These are phyloP conservation scores for Mucor piriformis DNA, from an alignment of 371 early-diverging fungal species.

Conservation along the genomic window DNA sequence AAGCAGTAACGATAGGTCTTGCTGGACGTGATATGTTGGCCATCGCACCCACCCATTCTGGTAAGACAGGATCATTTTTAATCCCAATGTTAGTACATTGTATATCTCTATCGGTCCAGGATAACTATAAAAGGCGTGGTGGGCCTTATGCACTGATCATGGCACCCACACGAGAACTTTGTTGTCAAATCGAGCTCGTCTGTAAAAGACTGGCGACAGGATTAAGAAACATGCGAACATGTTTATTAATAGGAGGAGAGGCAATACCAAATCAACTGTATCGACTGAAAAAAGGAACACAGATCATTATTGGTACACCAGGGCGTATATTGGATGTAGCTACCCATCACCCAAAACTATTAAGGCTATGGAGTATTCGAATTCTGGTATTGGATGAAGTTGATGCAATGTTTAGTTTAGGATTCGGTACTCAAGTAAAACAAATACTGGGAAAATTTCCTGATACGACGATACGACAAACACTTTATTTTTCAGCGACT, in stretches of 20 bases:
- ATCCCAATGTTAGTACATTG: conserved; percentile 59
- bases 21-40: conserved; percentile 71
- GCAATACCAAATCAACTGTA: conserved; percentile 56
- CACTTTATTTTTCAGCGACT: conserved; percentile 57
- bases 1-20: conserved; percentile 67
- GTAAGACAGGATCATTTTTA: conserved; percentile 61
- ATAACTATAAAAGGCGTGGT: conserved; percentile 33
- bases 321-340: conserved; percentile 58
- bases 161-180: conserved; percentile 61
- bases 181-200: conserved; percentile 53
- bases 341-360: conserved; percentile 40
- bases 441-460: conserved; percentile 52
- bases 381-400: conserved; percentile 68
- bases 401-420: conserved; percentile 60
- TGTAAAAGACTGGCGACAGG: conserved; percentile 49
- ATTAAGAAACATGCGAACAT: conserved; percentile 58
- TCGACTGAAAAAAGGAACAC: conserved; percentile 60
- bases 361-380: conserved; percentile 49
- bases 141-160: conserved; percentile 64
- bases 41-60: conserved; percentile 71
- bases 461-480: conserved; percentile 47
- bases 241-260: conserved; percentile 57
- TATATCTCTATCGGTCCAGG: conserved; percentile 46
- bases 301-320: conserved; percentile 64
- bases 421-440: conserved; percentile 53